Percentiles rank a stretch among this genome's conserved stretches.
Conservation (phyloP, 805 yeast species). For the Myxozyma mucilagina region DNA sequence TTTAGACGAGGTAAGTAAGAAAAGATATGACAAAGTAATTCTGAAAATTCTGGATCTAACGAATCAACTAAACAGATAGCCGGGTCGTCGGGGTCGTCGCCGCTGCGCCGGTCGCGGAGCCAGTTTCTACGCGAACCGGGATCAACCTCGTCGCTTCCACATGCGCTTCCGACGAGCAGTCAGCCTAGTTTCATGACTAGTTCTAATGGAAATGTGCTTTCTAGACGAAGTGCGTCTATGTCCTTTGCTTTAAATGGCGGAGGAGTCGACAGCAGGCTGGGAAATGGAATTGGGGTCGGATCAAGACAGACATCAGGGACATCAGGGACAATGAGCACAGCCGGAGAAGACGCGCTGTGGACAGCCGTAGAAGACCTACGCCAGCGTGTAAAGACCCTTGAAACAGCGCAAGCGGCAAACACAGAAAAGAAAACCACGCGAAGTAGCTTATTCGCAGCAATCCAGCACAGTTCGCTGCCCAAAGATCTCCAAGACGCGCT, state of each 20-base stretch:
- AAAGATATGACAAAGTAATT: no score
- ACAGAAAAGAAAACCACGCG: background rate
- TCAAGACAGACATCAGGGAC: background rate
- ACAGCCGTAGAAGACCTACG: constrained; percentile 18
- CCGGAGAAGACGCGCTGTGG: background rate
- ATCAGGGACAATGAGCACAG: background rate
- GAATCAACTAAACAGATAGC: no score
- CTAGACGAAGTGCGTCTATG: no score
- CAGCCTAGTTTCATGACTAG: background rate
- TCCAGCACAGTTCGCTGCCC: background rate
- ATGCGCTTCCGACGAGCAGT: background rate
- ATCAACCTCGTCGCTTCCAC: background rate
- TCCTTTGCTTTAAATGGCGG: background rate
- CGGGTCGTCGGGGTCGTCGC: background rate
- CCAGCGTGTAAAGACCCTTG: constrained; percentile 1
- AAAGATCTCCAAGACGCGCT: background rate
- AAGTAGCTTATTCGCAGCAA: background rate
- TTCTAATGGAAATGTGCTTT: background rate
- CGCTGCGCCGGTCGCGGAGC: constrained; percentile 4
- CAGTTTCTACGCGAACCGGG: constrained; percentile 5
- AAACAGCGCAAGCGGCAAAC: background rate
- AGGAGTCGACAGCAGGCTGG: background rate
- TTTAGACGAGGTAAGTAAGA: background rate
- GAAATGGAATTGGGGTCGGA: constrained; percentile 10
- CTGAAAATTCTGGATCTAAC: no score